Evolutionary conservation across 192 early-diverging fungal genomes (phyloP), one percentile per base, ranked within the genome.

Genomic region (Radiomyces spectabilis): DNA sequence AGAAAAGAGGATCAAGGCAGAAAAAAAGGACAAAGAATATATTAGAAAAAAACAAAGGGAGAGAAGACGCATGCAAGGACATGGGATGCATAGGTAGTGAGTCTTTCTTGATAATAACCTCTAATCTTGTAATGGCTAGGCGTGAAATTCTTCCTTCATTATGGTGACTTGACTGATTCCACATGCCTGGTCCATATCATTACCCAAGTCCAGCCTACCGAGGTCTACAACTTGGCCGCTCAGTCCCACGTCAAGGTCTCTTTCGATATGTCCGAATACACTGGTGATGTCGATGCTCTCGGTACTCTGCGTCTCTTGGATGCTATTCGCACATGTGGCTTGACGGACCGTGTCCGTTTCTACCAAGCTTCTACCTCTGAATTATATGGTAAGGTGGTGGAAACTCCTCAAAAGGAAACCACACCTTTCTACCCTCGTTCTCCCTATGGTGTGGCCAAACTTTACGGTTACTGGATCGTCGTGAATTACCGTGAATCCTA

Each of bases 341-440:
- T 89, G 33, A 63, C 76, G 2, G 53, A 85, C 26, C 71, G 76
- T 31, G 77, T 82, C 29, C 74, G 73, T 44, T 81, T 81, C 61
- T 81, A 81, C 60, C 79, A 81, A 58, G 86, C 85, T 10, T 81
- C 78, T 35, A 88, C 85, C 24, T 85, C 81, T 45, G 85, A 89
- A 55, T 72, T 87, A 34, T 88, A 86, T 53, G 86, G 86, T 49
- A 87, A 87, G 59, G 86, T 83, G 5, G 76, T 71, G 8, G 86
- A 89, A 57, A 85, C 79, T 15, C 85, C 85, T 21, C 85, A 88
- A 59, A 83, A 71, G 57, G 86, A 89, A 62, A 89, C 76, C n/a
- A 88, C 86, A 7, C 86, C 85, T 10, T 89, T 89, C 64, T 89
- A 89, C 65, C 86, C 85, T 45, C 77, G 86, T 49, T 86, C 85